phyloP scores from a whole-genome alignment of 2,329 filamentous ascomycete species.

The Microcyclospora tardicrescens region DNA sequence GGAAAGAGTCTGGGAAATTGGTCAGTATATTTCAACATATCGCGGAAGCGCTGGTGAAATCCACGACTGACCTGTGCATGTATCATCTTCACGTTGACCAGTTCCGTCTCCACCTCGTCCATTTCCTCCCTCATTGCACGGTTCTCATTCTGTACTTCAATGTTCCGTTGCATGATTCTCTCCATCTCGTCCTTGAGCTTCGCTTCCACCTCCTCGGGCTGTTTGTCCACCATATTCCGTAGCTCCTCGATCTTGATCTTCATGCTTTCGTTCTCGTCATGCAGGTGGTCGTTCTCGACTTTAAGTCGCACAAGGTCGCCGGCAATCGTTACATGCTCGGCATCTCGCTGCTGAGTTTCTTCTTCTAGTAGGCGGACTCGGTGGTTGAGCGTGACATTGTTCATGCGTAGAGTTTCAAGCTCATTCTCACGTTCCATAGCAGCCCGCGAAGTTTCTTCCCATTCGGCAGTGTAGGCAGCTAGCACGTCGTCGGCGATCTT shows the following conservation, averaged over 20 bases:
- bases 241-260: slow-evolving; percentile 76
- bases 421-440: slow-evolving; percentile 77
- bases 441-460: slow-evolving; percentile 76
- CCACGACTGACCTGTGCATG: slow-evolving; percentile 69
- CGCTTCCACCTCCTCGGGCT: slow-evolving; percentile 77
- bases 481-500: slow-evolving; percentile 74
- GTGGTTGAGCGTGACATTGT: slow-evolving; percentile 54
- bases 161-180: slow-evolving; percentile 79
- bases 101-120: slow-evolving; percentile 78
- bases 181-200: slow-evolving; percentile 77
- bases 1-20: slow-evolving; percentile 29
- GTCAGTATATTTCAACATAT: slow-evolving; percentile 4
- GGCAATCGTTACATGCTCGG: slow-evolving; percentile 79
- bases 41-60: background rate
- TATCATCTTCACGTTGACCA: slow-evolving; percentile 88
- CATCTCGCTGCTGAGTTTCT: slow-evolving; percentile 74
- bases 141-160: slow-evolving; percentile 90
- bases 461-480: slow-evolving; percentile 68
- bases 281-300: slow-evolving; percentile 81
- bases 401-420: slow-evolving; percentile 56
- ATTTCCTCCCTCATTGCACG: slow-evolving; percentile 76
- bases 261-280: slow-evolving; percentile 79
- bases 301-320: slow-evolving; percentile 86
- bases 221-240: slow-evolving; percentile 73
- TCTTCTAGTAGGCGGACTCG: slow-evolving; percentile 79